A percentile compares a stretch with the other conserved stretches of the same genome.
These are phyloP conservation scores for Wilcoxina mikolae DNA, from an alignment of 495 filamentous ascomycete genomes.

Conservation along the genomic window DNA sequence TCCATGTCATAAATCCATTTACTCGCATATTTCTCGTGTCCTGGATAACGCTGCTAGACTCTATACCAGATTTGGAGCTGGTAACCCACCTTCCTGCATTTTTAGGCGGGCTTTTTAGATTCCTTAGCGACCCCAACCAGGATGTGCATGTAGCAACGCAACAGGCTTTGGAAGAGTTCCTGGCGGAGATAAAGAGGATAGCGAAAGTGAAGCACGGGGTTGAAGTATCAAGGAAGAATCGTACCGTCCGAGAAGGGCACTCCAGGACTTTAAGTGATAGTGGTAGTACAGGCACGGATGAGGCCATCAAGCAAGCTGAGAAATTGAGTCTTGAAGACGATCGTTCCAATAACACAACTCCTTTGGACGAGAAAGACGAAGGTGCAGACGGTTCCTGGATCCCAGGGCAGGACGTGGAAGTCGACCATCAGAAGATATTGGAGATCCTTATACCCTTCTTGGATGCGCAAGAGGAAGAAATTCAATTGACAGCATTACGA, in stretches of 20 bases:
- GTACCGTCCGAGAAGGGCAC: conserved; percentile 21
- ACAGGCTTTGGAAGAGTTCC: conserved; percentile 75
- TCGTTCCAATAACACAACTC: conserved; percentile 33
- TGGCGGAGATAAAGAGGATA: conserved; percentile 88
- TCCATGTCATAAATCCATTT: conserved; percentile 84
- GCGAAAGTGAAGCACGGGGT: conserved; percentile 83
- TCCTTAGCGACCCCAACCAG: conserved; percentile 76
- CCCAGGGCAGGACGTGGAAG: conserved; percentile 89
- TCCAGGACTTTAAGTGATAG: conserved; percentile 45
- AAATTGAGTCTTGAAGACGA: conserved; percentile 43
- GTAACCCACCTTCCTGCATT: conserved; percentile 88
- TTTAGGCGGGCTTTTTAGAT: conserved; percentile 75
- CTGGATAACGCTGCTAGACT: conserved; percentile 90
- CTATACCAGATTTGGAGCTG: conserved; percentile 91
- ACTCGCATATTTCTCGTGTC: conserved; percentile 89
- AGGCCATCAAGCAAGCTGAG: conserved; percentile 32
- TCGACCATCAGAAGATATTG: conserved; percentile 81
- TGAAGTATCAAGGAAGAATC: conserved; percentile 58
- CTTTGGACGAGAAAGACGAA: conserved; percentile 43
- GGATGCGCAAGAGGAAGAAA: conserved; percentile 76
- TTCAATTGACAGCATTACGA: conserved; percentile 73
- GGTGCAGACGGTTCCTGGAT: conserved; percentile 84
- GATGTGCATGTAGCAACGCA: conserved; percentile 92
- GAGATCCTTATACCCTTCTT: conserved; percentile 86
- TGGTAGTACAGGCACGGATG: conserved; percentile 34